Conservation (phyloP, 148 eudicot species). For the Amaranthus cruentus region DNA sequence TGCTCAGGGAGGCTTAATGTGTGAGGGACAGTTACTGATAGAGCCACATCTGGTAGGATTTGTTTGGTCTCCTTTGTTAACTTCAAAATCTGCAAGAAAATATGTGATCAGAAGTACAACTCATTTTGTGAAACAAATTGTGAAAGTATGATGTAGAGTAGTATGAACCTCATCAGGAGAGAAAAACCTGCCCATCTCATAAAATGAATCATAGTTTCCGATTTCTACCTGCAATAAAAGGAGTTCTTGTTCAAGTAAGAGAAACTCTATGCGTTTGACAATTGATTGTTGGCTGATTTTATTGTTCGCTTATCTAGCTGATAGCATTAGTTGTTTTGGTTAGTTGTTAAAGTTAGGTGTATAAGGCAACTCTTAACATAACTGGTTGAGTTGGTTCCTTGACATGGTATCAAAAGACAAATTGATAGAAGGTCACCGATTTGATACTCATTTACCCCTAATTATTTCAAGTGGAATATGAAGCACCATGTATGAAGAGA, state of each 20-base stretch:
- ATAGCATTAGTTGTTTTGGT: too few species aligned
- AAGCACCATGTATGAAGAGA: too few species aligned
- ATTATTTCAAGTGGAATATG: too few species aligned
- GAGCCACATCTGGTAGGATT: constrained; percentile 59
- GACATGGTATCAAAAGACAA: too few species aligned
- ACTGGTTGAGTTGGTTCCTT: too few species aligned
- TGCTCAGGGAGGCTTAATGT: constrained; percentile 88
- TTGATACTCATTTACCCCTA: too few species aligned
- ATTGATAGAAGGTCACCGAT: too few species aligned
- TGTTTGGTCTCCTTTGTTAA: constrained; percentile 67
- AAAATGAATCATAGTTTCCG: constrained; percentile 88
- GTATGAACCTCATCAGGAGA: constrained; percentile 69
- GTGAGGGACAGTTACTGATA: constrained; percentile 94
- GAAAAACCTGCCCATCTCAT: constrained; percentile 68
- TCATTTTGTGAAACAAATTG: not conserved
- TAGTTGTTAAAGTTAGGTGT: too few species aligned
- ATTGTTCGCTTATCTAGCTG: too few species aligned
- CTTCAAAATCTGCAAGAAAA: constrained; percentile 48
- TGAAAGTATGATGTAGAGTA: too few species aligned
- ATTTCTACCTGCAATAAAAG: constrained; percentile 61
- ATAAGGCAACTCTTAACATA: too few species aligned
- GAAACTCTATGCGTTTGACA: not conserved
- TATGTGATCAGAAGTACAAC: not conserved
- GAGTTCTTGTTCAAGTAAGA: not conserved
- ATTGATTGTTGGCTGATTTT: too few species aligned